phyloP scores from a whole-genome alignment of 306 rosid species.

The Corylus avellana region DNA sequence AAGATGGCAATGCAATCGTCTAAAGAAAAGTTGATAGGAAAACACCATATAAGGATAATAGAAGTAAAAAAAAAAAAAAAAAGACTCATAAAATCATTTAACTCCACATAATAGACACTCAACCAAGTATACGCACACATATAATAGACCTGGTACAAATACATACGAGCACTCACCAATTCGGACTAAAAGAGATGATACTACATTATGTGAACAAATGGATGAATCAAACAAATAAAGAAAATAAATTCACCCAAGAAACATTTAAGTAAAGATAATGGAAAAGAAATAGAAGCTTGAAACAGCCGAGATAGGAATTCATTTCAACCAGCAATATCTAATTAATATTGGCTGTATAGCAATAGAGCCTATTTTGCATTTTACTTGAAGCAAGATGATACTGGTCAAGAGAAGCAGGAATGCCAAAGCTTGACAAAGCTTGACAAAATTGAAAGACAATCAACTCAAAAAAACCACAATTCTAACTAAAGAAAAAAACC shows the following conservation, averaged over 20 bases:
- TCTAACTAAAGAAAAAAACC: background rate
- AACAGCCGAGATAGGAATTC: too few species aligned
- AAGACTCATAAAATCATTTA: background rate
- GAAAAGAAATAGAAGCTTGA: too few species aligned
- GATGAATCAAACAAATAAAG: background rate
- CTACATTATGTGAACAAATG: background rate
- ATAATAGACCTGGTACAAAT: background rate
- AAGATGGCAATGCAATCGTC: conserved; percentile 48
- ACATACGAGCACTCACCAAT: background rate
- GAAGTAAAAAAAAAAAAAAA: background rate
- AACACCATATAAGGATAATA: conserved; percentile 4
- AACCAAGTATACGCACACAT: background rate
- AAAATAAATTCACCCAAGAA: background rate
- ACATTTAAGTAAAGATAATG: background rate
- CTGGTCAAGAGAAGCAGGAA: background rate
- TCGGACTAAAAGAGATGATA: background rate
- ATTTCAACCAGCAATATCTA: too few species aligned
- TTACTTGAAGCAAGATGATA: background rate
- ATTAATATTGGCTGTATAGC: too few species aligned
- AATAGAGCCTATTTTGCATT: background rate
- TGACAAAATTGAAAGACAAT: background rate
- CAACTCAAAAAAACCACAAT: background rate
- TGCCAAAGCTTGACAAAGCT: background rate
- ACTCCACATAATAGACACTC: background rate
- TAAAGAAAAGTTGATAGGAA: conserved; percentile 30